Base-by-base conservation (phyloP, 495 filamentous ascomycete species). In the Schizothecium vesticola region DNA sequence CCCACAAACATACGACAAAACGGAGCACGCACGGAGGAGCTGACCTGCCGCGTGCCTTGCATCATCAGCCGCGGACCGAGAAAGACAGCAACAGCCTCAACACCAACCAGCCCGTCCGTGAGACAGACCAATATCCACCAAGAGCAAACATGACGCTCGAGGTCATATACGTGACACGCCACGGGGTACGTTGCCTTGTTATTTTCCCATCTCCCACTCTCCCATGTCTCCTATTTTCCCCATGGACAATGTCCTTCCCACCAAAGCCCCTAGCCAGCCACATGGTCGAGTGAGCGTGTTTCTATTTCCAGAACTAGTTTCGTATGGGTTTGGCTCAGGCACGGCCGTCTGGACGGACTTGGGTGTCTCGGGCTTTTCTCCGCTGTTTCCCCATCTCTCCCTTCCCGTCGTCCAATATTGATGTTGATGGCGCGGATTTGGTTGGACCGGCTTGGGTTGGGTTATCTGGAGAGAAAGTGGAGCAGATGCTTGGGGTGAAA, bases 131-230 rank as follows among this genome's bases (percentile, higher is more conserved):
- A 21, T 26, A 29, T 43, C 62, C 63, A 58, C 24, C 6, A n/a
- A 28, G 63, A 57, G 22, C 57, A 11, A 25, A 8, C 51, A 83
- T 83, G 80, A 67, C 80, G 69, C 81, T 96, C 29, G 90, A 94
- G 77, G 87, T 86, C 68, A 95, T 97, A 73, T 97, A 95, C 75
- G 83, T 97, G 57, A 89, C 88, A 67, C 88, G 93, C 22, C 93
- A 97, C 79, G 93, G 92, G 70, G 92, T 96, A 86, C 79, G 90
- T 85, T 25, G 56, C 33, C 12, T 36, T 36, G 12, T 12, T 13
- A 26, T 65, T 56, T 51, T n/a, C n/a, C 43, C 21, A 19, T 57
- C 12, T 19, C 4, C n/a, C n/a, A n/a, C n/a, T n/a, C n/a, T n/a
- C n/a, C n/a, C n/a, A n/a, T n/a, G n/a, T 19, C 8, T 43, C 3